phyloP scores from a whole-genome alignment of 805 yeast genomes.

The Wickerhamomyces xylosicus region DNA sequence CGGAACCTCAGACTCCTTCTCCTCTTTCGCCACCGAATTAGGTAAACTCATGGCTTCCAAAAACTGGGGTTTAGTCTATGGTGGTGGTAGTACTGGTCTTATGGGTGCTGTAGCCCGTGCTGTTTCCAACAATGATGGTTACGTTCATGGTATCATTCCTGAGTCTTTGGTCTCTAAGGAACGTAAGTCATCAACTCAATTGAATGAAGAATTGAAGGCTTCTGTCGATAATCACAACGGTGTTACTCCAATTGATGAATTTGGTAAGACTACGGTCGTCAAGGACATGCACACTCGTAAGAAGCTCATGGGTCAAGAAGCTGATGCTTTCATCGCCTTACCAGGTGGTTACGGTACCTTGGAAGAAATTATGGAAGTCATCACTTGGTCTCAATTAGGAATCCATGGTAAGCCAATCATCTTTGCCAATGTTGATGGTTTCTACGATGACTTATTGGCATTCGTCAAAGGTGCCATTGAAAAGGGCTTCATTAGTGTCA shows the following conservation, averaged over 20 bases:
- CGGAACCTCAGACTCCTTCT: constrained; percentile 43
- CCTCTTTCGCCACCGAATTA: constrained; percentile 44
- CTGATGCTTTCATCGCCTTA: constrained; percentile 80
- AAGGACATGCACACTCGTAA: constrained; percentile 87
- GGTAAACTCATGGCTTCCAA: constrained; percentile 48
- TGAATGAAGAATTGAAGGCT: constrained; percentile 38
- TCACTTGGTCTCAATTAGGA: constrained; percentile 86
- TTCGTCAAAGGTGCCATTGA: constrained; percentile 52
- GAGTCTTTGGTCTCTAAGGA: constrained; percentile 69
- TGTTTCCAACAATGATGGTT: constrained; percentile 37
- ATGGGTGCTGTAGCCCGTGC: constrained; percentile 73
- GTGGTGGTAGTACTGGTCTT: constrained; percentile 82
- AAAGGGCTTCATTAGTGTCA: constrained; percentile 57
- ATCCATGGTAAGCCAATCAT: constrained; percentile 79
- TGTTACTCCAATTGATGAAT: constrained; percentile 45
- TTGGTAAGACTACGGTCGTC: constrained; percentile 75
- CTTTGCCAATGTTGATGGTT: constrained; percentile 69
- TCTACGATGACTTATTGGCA: constrained; percentile 57
- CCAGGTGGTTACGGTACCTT: constrained; percentile 91
- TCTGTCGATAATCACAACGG: constrained; percentile 58
- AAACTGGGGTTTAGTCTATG: constrained; percentile 73
- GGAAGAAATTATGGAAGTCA: constrained; percentile 84
- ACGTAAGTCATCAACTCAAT: constrained; percentile 30
- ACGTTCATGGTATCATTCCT: constrained; percentile 84
- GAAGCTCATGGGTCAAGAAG: constrained; percentile 75